phyloP scores from a whole-genome alignment of 176 grass and related monocot genomes.

The Carex littledalei region DNA sequence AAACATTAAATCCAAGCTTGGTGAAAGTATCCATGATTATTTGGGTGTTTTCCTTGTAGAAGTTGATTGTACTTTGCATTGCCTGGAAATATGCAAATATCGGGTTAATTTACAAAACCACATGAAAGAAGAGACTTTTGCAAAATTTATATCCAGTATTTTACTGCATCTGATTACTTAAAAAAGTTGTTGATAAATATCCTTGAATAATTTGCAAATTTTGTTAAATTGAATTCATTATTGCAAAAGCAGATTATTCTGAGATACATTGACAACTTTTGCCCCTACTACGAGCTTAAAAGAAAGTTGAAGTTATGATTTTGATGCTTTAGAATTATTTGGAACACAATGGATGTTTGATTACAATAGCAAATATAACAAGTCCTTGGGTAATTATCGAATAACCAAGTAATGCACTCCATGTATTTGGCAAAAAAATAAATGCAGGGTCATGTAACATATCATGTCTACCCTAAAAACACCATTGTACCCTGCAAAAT shows the following conservation, averaged over 20 bases:
- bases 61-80: conserved; percentile 33
- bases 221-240: background rate
- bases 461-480: conserved; percentile 17
- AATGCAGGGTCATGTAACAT: background rate
- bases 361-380: background rate
- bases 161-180: background rate
- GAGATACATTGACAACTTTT: background rate
- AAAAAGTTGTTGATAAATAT: background rate
- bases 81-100: conserved; percentile 18
- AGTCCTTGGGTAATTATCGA: background rate
- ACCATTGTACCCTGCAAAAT: conserved; percentile 33
- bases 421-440: background rate
- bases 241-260: background rate
- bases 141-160: background rate
- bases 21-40: conserved; percentile 82
- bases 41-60: conserved; percentile 94
- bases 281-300: background rate
- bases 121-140: background rate
- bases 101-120: background rate
- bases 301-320: background rate
- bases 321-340: background rate
- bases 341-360: background rate
- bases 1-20: conserved; percentile 74
- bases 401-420: background rate
- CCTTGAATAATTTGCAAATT: background rate